phyloP scores from a whole-genome alignment of 208 protist species.

The Leishmania guyanensis region DNA sequence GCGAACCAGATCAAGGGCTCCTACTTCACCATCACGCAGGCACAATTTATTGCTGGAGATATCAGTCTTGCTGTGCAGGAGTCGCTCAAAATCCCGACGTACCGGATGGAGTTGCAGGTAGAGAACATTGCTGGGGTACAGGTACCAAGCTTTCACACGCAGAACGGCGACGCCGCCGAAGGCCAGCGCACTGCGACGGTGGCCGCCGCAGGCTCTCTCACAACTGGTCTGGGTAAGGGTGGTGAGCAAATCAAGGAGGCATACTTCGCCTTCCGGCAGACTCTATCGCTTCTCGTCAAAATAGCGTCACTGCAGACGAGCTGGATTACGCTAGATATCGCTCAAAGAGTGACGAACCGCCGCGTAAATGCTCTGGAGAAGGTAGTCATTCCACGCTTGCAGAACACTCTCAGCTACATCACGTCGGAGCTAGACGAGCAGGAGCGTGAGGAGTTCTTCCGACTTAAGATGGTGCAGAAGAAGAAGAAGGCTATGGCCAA shows the following conservation, averaged over 20 bases:
- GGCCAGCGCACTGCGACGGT: slow-evolving; percentile 5
- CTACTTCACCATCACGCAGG: slow-evolving; percentile 96
- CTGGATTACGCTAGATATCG: slow-evolving; percentile 97
- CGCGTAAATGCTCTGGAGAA: slow-evolving; percentile 99
- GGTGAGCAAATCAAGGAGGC: slow-evolving; percentile 96
- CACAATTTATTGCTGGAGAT: slow-evolving; percentile 97
- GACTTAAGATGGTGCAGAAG: slow-evolving; percentile 98
- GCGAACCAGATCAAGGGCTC: slow-evolving; percentile 87
- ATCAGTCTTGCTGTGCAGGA: slow-evolving; percentile 95
- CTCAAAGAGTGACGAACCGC: slow-evolving; percentile 99
- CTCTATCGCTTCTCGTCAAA: slow-evolving; percentile 93
- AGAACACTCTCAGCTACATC: slow-evolving; percentile 99
- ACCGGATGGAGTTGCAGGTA: slow-evolving; percentile 88
- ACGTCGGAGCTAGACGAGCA: slow-evolving; percentile 98
- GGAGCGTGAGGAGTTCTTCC: slow-evolving; percentile 99
- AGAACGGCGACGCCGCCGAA: slow-evolving; percentile 38
- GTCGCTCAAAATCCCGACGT: slow-evolving; percentile 89
- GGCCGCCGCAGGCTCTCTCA: slow-evolving; percentile 31
- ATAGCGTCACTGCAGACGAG: slow-evolving; percentile 98
- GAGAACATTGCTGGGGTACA: slow-evolving; percentile 99
- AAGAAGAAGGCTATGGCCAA: slow-evolving; percentile 93
- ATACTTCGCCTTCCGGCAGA: slow-evolving; percentile 88
- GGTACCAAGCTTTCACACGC: slow-evolving; percentile 94
- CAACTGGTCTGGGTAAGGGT: slow-evolving; percentile 95
- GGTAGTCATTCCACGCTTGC: slow-evolving; percentile 97